Evolutionary conservation across 164 flowering plant genomes (phyloP).

Genomic region (Aristolochia californica): DNA sequence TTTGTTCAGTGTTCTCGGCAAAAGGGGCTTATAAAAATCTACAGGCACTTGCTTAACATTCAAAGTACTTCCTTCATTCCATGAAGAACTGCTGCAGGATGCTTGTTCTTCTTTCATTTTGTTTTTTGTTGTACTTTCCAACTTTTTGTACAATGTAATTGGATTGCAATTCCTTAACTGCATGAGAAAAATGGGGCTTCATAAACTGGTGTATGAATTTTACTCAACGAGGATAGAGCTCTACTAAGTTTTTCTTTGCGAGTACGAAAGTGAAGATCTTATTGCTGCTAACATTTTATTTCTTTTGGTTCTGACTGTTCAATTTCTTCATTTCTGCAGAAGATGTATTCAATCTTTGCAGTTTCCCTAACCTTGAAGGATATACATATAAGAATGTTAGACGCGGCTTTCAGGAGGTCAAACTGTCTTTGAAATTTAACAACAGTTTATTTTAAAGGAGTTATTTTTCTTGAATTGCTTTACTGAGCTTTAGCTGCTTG

Average conservation of each 20-base stretch:
- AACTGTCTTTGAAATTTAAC: conserved; percentile 3
- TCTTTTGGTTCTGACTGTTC: no score
- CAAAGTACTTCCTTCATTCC: conserved; percentile 43
- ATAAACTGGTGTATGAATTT: background rate
- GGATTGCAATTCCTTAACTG: no score
- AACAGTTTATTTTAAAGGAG: background rate
- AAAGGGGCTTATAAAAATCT: conserved; percentile 89
- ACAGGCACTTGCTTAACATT: conserved; percentile 86
- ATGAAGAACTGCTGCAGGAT: background rate
- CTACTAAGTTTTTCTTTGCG: no score
- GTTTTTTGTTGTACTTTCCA: no score
- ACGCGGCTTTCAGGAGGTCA: conserved; percentile 75
- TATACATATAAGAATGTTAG: conserved; percentile 53
- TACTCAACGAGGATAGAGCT: background rate
- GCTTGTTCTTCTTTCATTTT: conserved; percentile 4
- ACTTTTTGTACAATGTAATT: no score
- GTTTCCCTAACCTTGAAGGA: conserved; percentile 63
- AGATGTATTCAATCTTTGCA: conserved; percentile 84
- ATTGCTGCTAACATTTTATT: no score
- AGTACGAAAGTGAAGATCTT: no score
- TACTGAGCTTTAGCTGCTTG: conserved; percentile 5
- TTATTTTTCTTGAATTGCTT: background rate
- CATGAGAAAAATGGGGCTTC: background rate
- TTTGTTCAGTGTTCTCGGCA: conserved; percentile 99
- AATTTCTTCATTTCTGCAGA: conserved; percentile 41